phyloP scores from a whole-genome alignment of 176 grass and related monocot species.

The Carex pumila region DNA sequence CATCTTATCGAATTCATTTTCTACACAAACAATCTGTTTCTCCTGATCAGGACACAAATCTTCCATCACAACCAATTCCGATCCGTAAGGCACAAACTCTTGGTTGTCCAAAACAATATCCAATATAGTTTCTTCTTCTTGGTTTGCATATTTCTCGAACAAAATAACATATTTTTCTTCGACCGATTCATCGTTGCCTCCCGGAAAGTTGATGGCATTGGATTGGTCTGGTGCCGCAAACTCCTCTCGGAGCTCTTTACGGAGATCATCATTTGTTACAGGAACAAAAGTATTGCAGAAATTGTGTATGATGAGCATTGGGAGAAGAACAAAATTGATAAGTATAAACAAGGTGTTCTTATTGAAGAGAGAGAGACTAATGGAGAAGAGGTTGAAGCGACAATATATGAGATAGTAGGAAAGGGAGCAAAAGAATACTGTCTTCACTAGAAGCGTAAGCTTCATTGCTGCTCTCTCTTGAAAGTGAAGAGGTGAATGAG shows the following conservation, averaged over 20 bases:
- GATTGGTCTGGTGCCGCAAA: not conserved
- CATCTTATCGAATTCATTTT: not conserved
- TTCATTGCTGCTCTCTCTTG: not conserved
- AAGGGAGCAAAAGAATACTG: not conserved
- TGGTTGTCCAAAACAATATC: not conserved
- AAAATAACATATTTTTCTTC: slow-evolving; percentile 24
- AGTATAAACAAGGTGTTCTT: not conserved
- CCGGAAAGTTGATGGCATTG: not conserved
- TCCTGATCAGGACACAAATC: not conserved
- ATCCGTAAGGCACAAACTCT: not conserved
- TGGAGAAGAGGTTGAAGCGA: not conserved
- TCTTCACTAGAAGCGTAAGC: not conserved
- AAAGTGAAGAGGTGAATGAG: not conserved
- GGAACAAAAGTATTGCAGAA: not conserved
- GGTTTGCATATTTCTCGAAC: not conserved
- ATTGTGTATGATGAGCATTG: not conserved
- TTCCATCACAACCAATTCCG: not conserved
- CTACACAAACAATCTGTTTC: not conserved
- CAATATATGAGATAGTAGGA: not conserved
- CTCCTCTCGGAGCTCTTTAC: not conserved
- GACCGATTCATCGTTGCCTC: not conserved
- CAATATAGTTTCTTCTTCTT: not conserved
- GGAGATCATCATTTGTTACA: not conserved
- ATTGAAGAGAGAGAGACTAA: not conserved
- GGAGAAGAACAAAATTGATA: not conserved